Conservation (phyloP, 2,329 filamentous ascomycete genomes). For the Cercospora sp. region DNA sequence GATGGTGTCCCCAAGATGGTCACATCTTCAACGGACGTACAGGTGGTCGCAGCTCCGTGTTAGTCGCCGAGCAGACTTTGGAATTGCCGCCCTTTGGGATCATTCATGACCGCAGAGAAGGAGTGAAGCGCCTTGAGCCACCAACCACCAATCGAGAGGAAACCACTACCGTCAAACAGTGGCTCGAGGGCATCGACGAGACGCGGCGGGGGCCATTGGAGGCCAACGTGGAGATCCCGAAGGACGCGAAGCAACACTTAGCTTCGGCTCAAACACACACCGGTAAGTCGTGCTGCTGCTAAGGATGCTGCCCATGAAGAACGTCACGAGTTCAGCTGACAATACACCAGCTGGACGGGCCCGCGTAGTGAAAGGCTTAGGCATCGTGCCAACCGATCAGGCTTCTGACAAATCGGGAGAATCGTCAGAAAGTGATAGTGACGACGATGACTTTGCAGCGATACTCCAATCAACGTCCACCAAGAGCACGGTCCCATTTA, state of each 20-base stretch:
- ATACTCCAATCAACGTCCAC: background rate
- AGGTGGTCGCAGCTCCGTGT: conserved; percentile 10
- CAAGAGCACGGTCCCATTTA: too few species aligned
- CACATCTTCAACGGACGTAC: conserved; percentile 32
- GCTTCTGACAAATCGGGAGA: background rate
- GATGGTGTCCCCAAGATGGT: conserved; percentile 13
- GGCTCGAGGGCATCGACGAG: conserved; percentile 30
- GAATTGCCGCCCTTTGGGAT: conserved; percentile 15
- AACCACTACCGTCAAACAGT: conserved; percentile 25
- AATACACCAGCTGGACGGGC: conserved; percentile 7
- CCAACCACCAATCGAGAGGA: conserved; percentile 17
- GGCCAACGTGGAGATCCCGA: conserved; percentile 22
- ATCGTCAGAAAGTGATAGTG: conserved; percentile 14
- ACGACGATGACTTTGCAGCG: conserved; percentile 5
- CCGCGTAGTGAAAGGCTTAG: conserved; percentile 24
- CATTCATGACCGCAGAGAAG: conserved; percentile 13
- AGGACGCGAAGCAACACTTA: conserved; percentile 27
- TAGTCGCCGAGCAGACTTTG: conserved; percentile 8
- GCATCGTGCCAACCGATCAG: conserved; percentile 8
- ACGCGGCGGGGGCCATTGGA: conserved; percentile 24
- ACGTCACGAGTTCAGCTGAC: background rate
- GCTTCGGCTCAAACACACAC: conserved; percentile 18
- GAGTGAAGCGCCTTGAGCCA: background rate
- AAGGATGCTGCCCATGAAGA: conserved; percentile 6
- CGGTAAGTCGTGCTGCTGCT: background rate